These are phyloP conservation scores for Neodidymelliopsis sp. DNA, from an alignment of 2,329 filamentous ascomycete species.

Conservation along the genomic window DNA sequence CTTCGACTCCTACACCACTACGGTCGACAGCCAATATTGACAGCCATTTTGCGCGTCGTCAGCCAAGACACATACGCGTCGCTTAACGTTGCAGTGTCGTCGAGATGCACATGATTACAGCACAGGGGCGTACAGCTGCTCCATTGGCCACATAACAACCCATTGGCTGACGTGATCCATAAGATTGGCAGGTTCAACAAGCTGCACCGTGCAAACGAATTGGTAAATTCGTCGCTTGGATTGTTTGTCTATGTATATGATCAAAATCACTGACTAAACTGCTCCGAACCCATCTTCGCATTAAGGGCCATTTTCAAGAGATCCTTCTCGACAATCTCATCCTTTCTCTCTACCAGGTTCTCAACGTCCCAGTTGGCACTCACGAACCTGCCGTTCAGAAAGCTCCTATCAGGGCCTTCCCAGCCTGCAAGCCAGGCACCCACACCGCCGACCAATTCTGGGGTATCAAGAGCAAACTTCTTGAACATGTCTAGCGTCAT, in stretches of 20 bases:
- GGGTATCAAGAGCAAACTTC: conserved; percentile 32
- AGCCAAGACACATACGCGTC: conserved; percentile 5
- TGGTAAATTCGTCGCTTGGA: too few relatives aligned
- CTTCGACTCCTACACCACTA: neutral
- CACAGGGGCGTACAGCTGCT: neutral
- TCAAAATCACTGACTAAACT: conserved; percentile 16
- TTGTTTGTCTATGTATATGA: too few relatives aligned
- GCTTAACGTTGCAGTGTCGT: neutral
- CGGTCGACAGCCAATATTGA: neutral
- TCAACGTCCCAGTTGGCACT: conserved; percentile 42
- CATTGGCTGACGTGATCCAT: too few relatives aligned
- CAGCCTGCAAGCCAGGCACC: conserved; percentile 36
- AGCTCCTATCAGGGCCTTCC: conserved; percentile 26
- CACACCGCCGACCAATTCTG: conserved; percentile 38
- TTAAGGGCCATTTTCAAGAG: conserved; percentile 27
- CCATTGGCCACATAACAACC: too few relatives aligned
- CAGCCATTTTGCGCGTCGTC: conserved; percentile 1
- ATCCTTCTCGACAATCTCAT: conserved; percentile 22
- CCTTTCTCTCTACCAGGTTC: conserved; percentile 30
- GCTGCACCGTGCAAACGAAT: too few relatives aligned
- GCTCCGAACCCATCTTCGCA: conserved; percentile 23
- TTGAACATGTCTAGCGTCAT: conserved; percentile 22
- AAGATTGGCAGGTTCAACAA: too few relatives aligned
- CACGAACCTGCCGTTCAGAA: conserved; percentile 38
- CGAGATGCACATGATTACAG: neutral